A percentile compares a stretch with the other conserved stretches of the same genome.
Conservation (phyloP, 1,139 yeast species). For the Hanseniaspora gamundiae region DNA sequence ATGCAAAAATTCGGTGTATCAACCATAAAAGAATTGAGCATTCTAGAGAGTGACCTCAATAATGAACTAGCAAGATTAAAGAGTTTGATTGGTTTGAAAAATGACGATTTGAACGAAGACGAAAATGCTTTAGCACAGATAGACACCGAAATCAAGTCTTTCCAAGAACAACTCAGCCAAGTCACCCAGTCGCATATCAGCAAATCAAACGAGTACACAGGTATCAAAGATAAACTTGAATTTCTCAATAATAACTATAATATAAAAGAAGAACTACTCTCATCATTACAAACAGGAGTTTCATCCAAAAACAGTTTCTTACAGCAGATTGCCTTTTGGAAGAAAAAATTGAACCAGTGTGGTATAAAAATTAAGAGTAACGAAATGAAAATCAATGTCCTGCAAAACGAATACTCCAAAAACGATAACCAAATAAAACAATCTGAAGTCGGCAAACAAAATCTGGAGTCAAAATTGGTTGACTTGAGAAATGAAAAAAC, state of each 20-base stretch:
- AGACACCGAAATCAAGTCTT: slow-evolving; percentile 13
- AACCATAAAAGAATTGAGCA: slow-evolving; percentile 38
- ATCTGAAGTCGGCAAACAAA: slow-evolving; percentile 44
- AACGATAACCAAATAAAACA: slow-evolving; percentile 41
- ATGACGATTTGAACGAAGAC: slow-evolving; percentile 45
- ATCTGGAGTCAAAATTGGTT: slow-evolving; percentile 33
- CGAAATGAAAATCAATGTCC: slow-evolving; percentile 45
- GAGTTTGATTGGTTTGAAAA: slow-evolving; percentile 48
- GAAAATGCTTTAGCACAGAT: slow-evolving; percentile 15
- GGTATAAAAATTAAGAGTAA: slow-evolving; percentile 50
- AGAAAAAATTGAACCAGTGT: slow-evolving; percentile 42
- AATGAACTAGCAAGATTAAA: slow-evolving; percentile 59
- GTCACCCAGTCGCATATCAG: slow-evolving; percentile 19
- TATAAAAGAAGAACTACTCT: slow-evolving; percentile 65
- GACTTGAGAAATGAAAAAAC: slow-evolving; percentile 31
- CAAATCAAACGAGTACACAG: slow-evolving; percentile 32
- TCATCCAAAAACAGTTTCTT: slow-evolving; percentile 58
- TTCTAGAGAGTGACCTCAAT: slow-evolving; percentile 39
- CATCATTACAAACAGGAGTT: slow-evolving; percentile 82
- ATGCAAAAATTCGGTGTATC: slow-evolving; percentile 25
- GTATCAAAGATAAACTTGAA: slow-evolving; percentile 33
- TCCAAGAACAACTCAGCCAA: slow-evolving; percentile 17
- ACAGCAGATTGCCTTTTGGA: slow-evolving; percentile 58
- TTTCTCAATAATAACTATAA: slow-evolving; percentile 38
- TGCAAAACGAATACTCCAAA: slow-evolving; percentile 38